These are phyloP conservation scores for Leptosphaerulina australis DNA, from an alignment of 2,329 filamentous ascomycete genomes.

Conservation along the genomic window DNA sequence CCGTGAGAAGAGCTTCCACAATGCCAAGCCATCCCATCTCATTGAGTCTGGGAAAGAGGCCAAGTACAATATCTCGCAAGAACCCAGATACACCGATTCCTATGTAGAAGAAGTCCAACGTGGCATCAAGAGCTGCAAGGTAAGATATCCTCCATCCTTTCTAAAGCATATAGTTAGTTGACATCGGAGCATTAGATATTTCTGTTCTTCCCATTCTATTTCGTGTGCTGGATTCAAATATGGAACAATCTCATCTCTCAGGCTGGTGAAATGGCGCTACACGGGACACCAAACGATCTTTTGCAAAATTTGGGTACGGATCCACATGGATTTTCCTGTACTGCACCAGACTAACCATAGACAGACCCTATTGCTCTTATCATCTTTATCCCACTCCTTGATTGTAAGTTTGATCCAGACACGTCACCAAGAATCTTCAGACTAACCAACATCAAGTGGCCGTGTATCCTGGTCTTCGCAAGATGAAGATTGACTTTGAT, in stretches of 20 bases:
- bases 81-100: slow-evolving; percentile 1
- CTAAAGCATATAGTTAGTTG: too few species aligned
- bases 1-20: slow-evolving; percentile 9
- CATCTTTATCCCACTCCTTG: slow-evolving; percentile 33
- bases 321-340: neutral
- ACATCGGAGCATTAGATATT: neutral
- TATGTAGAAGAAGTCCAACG: slow-evolving; percentile 18
- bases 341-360: neutral
- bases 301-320: slow-evolving; percentile 30
- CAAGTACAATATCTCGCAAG: neutral
- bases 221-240: slow-evolving; percentile 38
- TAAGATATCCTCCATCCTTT: neutral
- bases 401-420: slow-evolving; percentile 3
- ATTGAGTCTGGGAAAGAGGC: neutral
- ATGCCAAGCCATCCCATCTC: slow-evolving; percentile 16
- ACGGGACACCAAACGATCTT: slow-evolving; percentile 43
- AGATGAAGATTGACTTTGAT: slow-evolving; percentile 26
- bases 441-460: neutral
- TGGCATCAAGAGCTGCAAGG: slow-evolving; percentile 19
- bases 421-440: neutral
- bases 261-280: slow-evolving; percentile 37
- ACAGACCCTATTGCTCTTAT: slow-evolving; percentile 28
- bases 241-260: slow-evolving; percentile 42
- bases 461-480: slow-evolving; percentile 28
- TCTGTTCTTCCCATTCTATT: slow-evolving; percentile 33